Conservation (phyloP, 2,329 filamentous ascomycete species). For the Xylogone sp. region DNA sequence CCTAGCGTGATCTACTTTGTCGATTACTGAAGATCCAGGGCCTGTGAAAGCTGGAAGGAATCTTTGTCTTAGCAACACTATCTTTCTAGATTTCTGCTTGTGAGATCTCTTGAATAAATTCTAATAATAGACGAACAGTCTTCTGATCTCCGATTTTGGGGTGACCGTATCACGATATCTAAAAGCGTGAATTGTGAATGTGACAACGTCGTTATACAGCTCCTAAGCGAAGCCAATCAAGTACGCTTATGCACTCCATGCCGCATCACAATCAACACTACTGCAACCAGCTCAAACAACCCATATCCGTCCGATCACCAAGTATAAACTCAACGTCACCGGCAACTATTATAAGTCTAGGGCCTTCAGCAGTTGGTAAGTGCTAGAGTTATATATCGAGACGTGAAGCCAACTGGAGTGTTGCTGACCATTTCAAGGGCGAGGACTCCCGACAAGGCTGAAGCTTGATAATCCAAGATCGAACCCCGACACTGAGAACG, state of each 20-base stretch:
- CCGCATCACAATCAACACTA: not conserved
- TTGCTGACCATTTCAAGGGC: not conserved
- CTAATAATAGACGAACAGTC: not conserved
- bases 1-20: no score
- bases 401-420: not conserved
- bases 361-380: not conserved
- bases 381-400: not conserved
- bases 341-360: not conserved
- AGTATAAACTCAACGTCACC: slow-evolving; percentile 11
- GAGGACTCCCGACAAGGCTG: not conserved
- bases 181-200: not conserved
- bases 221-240: slow-evolving; percentile 8
- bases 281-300: slow-evolving; percentile 11
- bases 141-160: not conserved
- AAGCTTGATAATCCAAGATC: not conserved
- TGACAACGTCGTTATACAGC: not conserved
- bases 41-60: no score
- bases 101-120: no score
- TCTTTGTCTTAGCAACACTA: no score
- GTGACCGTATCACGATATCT: not conserved
- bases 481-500: not conserved
- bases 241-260: not conserved
- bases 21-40: no score
- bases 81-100: no score
- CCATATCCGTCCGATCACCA: slow-evolving; percentile 17